Evolutionary conservation across 768 basidiomycete genomes (phyloP), one percentile per base, ranked within the genome.

Genomic region (Holtermanniella nyarrowii): DNA sequence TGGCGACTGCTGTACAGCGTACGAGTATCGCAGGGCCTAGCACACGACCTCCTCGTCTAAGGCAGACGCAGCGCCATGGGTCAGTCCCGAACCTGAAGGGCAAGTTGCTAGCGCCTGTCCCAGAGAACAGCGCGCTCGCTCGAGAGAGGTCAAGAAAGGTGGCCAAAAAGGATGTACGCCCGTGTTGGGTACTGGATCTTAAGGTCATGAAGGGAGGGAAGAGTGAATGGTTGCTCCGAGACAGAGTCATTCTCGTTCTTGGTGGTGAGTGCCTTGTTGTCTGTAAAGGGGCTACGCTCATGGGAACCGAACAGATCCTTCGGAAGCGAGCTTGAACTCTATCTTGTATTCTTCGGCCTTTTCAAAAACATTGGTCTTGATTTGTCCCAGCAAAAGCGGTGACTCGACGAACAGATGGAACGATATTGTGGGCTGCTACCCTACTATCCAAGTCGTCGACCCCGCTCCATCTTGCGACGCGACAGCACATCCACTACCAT

Each of bases 211-310:
- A 50, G 23, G 44, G 44, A 23, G 60, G 60, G 4, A 47, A 46
- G 23, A 55, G 53, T 10, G 48, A 20, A 21, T 64, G 62, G 62
- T 25, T 21, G 20, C 48, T 53, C 2, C 18, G 45, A 4, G 47
- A 54, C 5, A 42, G 60, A 20, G 56, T 61, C 16, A 48, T 64
- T 1, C 41, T 64, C 21, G 52, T 61, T 10, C 45, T 64, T 25
- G 62, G 62, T 23, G 26, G 62, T 64, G 41, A 47, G 62, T 60
- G 3, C 12, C 16, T n/a, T n/a, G n/a, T n/a, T n/a, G n/a, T n/a
- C n/a, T n/a, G n/a, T n/a, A n/a, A n/a, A n/a, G n/a, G n/a, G n/a
- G n/a, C n/a, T n/a, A n/a, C n/a, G n/a, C n/a, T n/a, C n/a, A n/a
- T n/a, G n/a, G n/a, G n/a, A n/a, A n/a, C n/a, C 16, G 31, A 7